phyloP scores from a whole-genome alignment of 1,139 yeast genomes.

The Lodderomyces jiufengensis region DNA sequence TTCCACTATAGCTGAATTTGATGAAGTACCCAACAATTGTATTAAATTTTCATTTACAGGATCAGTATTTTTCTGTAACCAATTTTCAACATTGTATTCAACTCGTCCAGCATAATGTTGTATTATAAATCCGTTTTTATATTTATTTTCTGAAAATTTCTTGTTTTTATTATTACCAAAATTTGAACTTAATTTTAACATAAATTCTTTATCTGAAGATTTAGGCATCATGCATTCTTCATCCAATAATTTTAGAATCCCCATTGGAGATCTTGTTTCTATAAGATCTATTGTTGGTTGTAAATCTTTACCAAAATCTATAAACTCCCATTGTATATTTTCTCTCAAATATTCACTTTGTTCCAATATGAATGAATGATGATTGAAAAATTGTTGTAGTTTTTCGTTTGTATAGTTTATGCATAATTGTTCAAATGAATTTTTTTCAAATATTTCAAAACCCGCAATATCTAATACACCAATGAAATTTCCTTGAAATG shows the following conservation, averaged over 20 bases:
- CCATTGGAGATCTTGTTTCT: constrained; percentile 74
- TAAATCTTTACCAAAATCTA: constrained; percentile 94
- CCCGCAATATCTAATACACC: constrained; percentile 98
- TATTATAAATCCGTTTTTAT: constrained; percentile 67
- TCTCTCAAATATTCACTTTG: constrained; percentile 94
- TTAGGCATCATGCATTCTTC: constrained; percentile 96
- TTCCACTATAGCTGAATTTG: constrained; percentile 43
- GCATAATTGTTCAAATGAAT: constrained; percentile 94
- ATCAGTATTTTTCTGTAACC: constrained; percentile 94
- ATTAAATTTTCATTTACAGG: constrained; percentile 81
- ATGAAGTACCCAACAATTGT: constrained; percentile 52
- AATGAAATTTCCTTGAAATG: constrained; percentile 56
- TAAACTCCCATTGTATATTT: constrained; percentile 93
- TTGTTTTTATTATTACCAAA: constrained; percentile 53
- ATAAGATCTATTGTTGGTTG: constrained; percentile 93
- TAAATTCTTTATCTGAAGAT: constrained; percentile 77
- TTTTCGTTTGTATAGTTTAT: constrained; percentile 96
- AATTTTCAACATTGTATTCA: constrained; percentile 84
- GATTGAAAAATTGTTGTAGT: constrained; percentile 94
- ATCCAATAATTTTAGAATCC: constrained; percentile 83
- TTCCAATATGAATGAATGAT: constrained; percentile 94
- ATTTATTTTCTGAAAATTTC: constrained; percentile 70
- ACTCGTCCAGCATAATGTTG: constrained; percentile 96
- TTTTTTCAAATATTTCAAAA: constrained; percentile 86
- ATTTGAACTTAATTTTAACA: constrained; percentile 67